Evolutionary conservation across 2,329 filamentous ascomycete species (phyloP), one percentile per base, ranked within the genome.

Genomic region (Fusarium robinianum): DNA sequence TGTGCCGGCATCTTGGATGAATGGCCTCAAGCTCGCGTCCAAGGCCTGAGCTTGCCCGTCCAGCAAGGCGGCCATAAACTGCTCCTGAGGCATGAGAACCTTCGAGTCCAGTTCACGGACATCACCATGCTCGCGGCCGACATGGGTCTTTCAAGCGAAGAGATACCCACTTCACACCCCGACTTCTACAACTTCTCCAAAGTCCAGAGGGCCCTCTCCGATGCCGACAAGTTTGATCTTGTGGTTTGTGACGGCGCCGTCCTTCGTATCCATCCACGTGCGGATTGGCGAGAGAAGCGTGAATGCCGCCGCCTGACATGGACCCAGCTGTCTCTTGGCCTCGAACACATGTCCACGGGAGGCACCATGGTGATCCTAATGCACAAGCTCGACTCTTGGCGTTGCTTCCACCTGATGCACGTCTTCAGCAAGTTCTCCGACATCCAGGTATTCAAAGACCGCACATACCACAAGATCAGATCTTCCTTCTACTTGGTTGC

Each of bases 401-500:
- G 66, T 10, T 71, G 64, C 0, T 59, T 72, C 2, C 30, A 55
- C 0, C 31, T 74, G 0, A 29, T 81, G 8, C 55, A 67, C 10
- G 57, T 47, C 0, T 74, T 81, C 26, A 51, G 39, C 10, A 55
- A 60, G n/a, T 76, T 81, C 41, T 63, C 74, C 0, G 9, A 11
- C 0, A 15, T 55, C 1, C 19, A 34, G 2, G 50, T 79, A 0
- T 74, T 69, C 57, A 82, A 81, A 54, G 75, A 74, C 0, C 49
- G 6, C 2, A 57, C 6, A 1, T 53, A 45, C 3, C 74, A 81
- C 44, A 57, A 53, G 2, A 73, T 61, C 14, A 62, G 71, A 4
- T 75, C 72, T 0, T 79, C 76, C 0, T 82, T 80, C 49, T 81
- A 82, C 53, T 63, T 80, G 55, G 47, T 81, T 8, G 77, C 76